phyloP scores from a whole-genome alignment of 257 asterid species.

The Solanum sejunctum region DNA sequence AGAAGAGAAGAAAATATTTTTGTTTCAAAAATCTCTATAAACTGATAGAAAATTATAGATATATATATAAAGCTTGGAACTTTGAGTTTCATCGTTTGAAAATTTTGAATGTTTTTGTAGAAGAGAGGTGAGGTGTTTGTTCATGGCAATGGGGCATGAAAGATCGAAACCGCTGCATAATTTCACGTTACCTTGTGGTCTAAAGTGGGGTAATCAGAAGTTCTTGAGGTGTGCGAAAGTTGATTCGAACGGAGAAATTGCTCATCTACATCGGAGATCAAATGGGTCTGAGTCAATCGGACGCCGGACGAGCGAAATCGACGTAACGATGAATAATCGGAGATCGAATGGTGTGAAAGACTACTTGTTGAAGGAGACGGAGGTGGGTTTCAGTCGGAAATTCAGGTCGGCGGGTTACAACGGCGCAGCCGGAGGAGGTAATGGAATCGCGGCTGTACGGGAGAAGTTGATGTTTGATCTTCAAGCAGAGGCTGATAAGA shows the following conservation, averaged over 20 bases:
- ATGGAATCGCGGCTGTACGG: slow-evolving; percentile 39
- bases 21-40: background rate
- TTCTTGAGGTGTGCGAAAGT: slow-evolving; percentile 46
- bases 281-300: background rate
- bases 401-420: background rate
- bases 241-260: slow-evolving; percentile 30
- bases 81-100: background rate
- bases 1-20: background rate
- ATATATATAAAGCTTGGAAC: background rate
- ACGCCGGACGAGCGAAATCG: slow-evolving; percentile 1
- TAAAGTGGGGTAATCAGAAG: slow-evolving; percentile 43
- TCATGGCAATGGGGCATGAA: slow-evolving; percentile 34
- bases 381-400: background rate
- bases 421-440: background rate
- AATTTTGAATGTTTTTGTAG: background rate
- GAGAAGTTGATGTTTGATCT: slow-evolving; percentile 55
- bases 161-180: slow-evolving; percentile 46
- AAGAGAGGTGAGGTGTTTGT: background rate
- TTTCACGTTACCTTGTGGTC: slow-evolving; percentile 40
- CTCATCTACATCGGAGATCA: slow-evolving; percentile 13
- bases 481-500: slow-evolving; percentile 50
- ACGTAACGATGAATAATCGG: background rate
- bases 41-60: background rate
- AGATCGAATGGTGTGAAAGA: background rate
- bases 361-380: background rate